A percentile compares a stretch with the other conserved stretches of the same genome.
Conservation (phyloP, 1,284 basidiomycete species). For the Sporisorium iseilematis-ciliati region DNA sequence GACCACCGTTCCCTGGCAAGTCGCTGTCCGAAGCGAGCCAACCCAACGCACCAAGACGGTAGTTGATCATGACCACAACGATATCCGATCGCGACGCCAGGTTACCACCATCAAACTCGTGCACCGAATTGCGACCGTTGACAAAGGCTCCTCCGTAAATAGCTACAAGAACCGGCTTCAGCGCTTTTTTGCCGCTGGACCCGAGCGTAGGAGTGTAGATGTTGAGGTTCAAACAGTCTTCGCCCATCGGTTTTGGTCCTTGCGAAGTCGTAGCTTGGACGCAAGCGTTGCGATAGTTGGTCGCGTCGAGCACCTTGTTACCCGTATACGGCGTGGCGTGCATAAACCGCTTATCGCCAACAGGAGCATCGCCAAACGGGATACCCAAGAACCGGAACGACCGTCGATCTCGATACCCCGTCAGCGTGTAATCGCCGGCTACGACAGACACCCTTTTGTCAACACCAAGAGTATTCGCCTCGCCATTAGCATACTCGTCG, state of each 20-base stretch:
- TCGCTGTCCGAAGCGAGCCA: constrained; percentile 46
- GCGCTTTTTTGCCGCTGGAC: constrained; percentile 22
- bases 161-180: constrained; percentile 75
- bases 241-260: constrained; percentile 40
- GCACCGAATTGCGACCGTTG: constrained; percentile 71
- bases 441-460: constrained; percentile 29
- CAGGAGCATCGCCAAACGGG: constrained; percentile 41
- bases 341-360: constrained; percentile 41
- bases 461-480: not conserved
- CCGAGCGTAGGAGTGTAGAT: constrained; percentile 73
- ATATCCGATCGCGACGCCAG: constrained; percentile 72
- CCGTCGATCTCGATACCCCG: constrained; percentile 39
- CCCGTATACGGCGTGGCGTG: constrained; percentile 40
- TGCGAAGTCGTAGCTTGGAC: constrained; percentile 19
- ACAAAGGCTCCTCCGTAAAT: constrained; percentile 71
- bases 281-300: constrained; percentile 39
- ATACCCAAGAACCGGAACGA: constrained; percentile 49
- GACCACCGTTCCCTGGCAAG: constrained; percentile 56
- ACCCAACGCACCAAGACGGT: constrained; percentile 70
- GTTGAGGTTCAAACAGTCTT: constrained; percentile 75
- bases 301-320: constrained; percentile 38
- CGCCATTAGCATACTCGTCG: constrained; percentile 25
- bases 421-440: constrained; percentile 35
- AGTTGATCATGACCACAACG: constrained; percentile 76
- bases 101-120: constrained; percentile 72